Conservation (phyloP, 805 yeast species). For the Kazachstania kunashirensis region DNA sequence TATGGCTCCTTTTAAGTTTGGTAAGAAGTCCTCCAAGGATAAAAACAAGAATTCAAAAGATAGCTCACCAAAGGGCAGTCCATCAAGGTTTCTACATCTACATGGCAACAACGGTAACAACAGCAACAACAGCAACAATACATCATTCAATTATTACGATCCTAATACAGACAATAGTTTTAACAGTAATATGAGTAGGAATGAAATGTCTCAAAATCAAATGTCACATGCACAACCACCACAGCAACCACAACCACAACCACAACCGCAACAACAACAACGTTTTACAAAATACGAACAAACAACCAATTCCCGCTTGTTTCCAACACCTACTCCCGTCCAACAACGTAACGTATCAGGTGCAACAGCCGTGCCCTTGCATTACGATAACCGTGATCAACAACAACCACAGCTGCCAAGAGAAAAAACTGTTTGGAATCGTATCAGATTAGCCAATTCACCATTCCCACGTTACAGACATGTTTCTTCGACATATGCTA, state of each 20-base stretch:
- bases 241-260: slow-evolving; percentile 9
- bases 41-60: slow-evolving; percentile 8
- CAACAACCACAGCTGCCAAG: not conserved
- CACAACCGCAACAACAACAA: slow-evolving; percentile 5
- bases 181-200: not conserved
- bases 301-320: slow-evolving; percentile 8
- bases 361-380: slow-evolving; percentile 14
- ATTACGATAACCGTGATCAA: slow-evolving; percentile 4
- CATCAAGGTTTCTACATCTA: slow-evolving; percentile 9
- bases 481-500: slow-evolving; percentile 65
- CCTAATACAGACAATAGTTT: not conserved
- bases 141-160: not conserved
- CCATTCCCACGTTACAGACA: slow-evolving; percentile 96
- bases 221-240: slow-evolving; percentile 3
- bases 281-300: not conserved
- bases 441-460: slow-evolving; percentile 53
- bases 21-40: slow-evolving; percentile 37
- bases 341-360: slow-evolving; percentile 28
- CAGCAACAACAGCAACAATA: not conserved
- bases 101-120: not conserved
- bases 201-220: slow-evolving; percentile 8
- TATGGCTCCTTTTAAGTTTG: slow-evolving; percentile 54
- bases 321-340: slow-evolving; percentile 18
- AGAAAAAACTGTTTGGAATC: slow-evolving; percentile 49
- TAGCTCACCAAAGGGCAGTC: slow-evolving; percentile 1